phyloP scores from a whole-genome alignment of 2,329 filamentous ascomycete genomes.

The Aspergillus transmontanensis region DNA sequence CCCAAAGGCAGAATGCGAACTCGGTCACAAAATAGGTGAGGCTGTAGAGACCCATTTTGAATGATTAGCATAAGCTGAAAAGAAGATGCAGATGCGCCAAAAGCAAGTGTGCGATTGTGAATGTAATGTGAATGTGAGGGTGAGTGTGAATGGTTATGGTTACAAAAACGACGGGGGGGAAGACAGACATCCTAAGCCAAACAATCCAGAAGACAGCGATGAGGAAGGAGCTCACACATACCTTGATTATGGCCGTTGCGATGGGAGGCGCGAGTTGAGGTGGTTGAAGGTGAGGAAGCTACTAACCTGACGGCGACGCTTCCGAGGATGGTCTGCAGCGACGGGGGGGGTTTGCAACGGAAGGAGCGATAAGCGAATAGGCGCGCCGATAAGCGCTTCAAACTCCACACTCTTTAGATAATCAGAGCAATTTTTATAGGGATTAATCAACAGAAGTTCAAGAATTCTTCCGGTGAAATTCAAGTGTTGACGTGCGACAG shows the following conservation, averaged over 20 bases:
- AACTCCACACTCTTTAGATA: slow-evolving; percentile 4
- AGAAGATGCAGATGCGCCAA: neutral
- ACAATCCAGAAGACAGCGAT: neutral
- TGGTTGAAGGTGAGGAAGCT: slow-evolving; percentile 12
- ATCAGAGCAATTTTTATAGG: neutral
- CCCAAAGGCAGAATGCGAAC: neutral
- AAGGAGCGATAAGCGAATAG: slow-evolving; percentile 23
- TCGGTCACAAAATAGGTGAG: neutral
- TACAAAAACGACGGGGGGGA: neutral
- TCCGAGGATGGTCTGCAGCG: slow-evolving; percentile 16
- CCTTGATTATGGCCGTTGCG: neutral
- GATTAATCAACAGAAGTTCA: neutral
- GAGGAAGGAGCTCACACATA: neutral
- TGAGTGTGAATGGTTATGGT: neutral
- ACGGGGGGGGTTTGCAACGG: neutral
- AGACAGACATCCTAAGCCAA: neutral
- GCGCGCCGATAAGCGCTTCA: slow-evolving; percentile 25
- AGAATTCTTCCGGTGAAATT: no score
- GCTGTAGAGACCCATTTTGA: neutral
- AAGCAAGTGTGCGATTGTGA: neutral
- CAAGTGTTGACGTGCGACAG: neutral
- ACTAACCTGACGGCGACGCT: slow-evolving; percentile 11
- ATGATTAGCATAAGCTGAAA: neutral
- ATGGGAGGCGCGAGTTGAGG: neutral
- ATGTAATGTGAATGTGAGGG: neutral